These are phyloP conservation scores for Suhomyces pyralidae DNA, from an alignment of 805 yeast species.

Conservation along the genomic window DNA sequence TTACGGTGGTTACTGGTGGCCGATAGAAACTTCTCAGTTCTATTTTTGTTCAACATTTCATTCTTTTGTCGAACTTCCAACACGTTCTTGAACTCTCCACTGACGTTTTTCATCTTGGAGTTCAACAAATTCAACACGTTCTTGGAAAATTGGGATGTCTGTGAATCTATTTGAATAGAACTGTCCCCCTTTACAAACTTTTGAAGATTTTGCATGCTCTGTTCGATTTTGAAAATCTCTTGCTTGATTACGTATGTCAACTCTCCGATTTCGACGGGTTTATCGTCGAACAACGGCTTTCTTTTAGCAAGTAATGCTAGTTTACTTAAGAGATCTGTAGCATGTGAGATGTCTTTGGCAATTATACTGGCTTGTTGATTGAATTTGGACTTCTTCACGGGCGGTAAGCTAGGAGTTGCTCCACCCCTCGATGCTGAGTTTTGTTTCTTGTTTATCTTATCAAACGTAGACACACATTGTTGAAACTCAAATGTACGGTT, in stretches of 20 bases:
- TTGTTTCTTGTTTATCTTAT: constrained; percentile 52
- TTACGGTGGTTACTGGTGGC: constrained; percentile 30
- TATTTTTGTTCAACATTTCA: constrained; percentile 72
- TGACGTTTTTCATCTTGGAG: constrained; percentile 86
- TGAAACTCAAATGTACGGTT: constrained; percentile 92
- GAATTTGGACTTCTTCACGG: constrained; percentile 34
- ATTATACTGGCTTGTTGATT: constrained; percentile 71
- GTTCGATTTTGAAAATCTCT: constrained; percentile 79
- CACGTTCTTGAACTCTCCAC: constrained; percentile 89
- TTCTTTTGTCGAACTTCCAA: constrained; percentile 80
- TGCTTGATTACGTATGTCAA: constrained; percentile 84
- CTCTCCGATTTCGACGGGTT: constrained; percentile 90
- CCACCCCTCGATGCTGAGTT: constrained; percentile 7
- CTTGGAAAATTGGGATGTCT: constrained; percentile 68
- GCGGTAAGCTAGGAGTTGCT: constrained; percentile 4
- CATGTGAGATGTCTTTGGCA: constrained; percentile 84
- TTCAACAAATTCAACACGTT: constrained; percentile 86
- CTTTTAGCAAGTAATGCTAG: constrained; percentile 83
- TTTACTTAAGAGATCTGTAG: constrained; percentile 75
- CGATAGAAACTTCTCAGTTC: constrained; percentile 82
- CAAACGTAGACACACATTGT: constrained; percentile 79
- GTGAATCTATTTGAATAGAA: constrained; percentile 49
- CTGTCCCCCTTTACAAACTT: constrained; percentile 45
- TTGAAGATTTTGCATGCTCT: constrained; percentile 61
- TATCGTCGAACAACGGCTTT: constrained; percentile 89